Conservation (phyloP, 345 rosid genomes). For the Populus ilicifolia region DNA sequence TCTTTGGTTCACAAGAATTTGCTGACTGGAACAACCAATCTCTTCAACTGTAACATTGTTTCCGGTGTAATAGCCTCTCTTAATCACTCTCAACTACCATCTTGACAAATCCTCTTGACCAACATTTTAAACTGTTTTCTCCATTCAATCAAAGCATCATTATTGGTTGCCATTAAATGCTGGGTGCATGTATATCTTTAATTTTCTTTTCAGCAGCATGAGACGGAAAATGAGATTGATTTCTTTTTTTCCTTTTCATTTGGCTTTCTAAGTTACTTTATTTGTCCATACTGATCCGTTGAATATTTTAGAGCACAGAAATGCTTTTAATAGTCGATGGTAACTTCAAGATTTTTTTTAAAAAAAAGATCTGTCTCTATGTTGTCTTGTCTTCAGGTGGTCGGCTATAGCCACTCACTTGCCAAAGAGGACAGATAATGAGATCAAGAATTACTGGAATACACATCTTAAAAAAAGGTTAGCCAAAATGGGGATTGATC, state of each 20-base stretch:
- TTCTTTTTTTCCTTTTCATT: neutral
- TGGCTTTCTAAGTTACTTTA: neutral
- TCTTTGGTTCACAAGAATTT: neutral
- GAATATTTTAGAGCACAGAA: constrained; percentile 14
- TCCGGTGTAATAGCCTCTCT: neutral
- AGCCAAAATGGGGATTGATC: constrained; percentile 35
- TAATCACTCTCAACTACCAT: constrained; percentile 5
- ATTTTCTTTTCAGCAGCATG: neutral
- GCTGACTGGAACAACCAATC: neutral
- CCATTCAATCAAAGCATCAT: neutral
- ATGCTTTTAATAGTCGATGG: constrained; percentile 6
- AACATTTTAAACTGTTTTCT: neutral
- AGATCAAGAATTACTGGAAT: constrained; percentile 33
- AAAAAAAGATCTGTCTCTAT: neutral
- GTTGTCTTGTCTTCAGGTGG: constrained; percentile 29
- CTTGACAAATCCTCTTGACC: neutral
- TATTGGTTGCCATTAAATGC: constrained; percentile 1
- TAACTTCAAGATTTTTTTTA: constrained; percentile 17
- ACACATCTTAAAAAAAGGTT: constrained; percentile 30
- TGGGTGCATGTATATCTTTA: no score
- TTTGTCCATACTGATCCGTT: constrained; percentile 2
- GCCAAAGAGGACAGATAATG: constrained; percentile 29
- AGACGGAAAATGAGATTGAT: neutral
- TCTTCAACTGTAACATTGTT: neutral
- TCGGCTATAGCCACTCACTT: constrained; percentile 30